These are phyloP conservation scores for Didymellaceae sp. DNA, from an alignment of 2,329 filamentous ascomycete species.

Conservation along the genomic window DNA sequence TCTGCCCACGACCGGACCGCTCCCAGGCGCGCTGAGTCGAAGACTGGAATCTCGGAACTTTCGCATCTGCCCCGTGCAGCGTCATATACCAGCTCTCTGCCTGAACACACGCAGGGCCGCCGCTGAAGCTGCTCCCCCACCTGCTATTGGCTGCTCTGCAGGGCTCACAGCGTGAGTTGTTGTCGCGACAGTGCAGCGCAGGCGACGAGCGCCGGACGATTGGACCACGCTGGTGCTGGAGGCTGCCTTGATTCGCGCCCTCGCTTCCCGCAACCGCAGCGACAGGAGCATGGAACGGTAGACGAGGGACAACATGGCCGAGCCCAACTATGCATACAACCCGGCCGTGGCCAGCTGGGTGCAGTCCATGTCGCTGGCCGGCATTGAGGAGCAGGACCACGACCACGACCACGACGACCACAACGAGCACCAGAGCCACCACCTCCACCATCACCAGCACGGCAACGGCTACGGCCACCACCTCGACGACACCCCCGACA, in stretches of 20 bases:
- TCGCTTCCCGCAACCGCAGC: slow-evolving; percentile 22
- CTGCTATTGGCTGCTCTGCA: slow-evolving; percentile 15
- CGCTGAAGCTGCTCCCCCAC: slow-evolving; percentile 6
- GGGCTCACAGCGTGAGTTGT: slow-evolving; percentile 14
- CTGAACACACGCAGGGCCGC: slow-evolving; percentile 15
- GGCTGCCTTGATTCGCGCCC: slow-evolving; percentile 39
- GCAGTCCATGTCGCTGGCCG: slow-evolving; percentile 42
- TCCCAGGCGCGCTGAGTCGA: slow-evolving; percentile 9
- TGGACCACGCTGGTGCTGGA: slow-evolving; percentile 18
- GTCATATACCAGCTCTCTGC: slow-evolving; percentile 2
- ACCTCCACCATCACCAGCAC: background rate
- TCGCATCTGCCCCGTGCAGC: background rate
- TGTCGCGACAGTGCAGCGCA: slow-evolving; percentile 6
- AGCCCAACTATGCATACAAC: slow-evolving; percentile 43
- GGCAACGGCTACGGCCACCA: slow-evolving; percentile 1
- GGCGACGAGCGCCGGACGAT: slow-evolving; percentile 5
- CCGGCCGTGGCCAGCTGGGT: slow-evolving; percentile 44
- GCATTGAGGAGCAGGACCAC: slow-evolving; percentile 20
- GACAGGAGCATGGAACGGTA: slow-evolving; percentile 39
- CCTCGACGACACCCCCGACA: slow-evolving; percentile 26
- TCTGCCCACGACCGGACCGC: slow-evolving; percentile 9
- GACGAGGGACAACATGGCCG: slow-evolving; percentile 36
- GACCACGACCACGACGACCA: background rate
- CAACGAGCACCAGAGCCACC: background rate
- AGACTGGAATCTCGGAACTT: background rate